phyloP scores from a whole-genome alignment of 2,329 filamentous ascomycete species.

The Pseudodiploospora longispora region DNA sequence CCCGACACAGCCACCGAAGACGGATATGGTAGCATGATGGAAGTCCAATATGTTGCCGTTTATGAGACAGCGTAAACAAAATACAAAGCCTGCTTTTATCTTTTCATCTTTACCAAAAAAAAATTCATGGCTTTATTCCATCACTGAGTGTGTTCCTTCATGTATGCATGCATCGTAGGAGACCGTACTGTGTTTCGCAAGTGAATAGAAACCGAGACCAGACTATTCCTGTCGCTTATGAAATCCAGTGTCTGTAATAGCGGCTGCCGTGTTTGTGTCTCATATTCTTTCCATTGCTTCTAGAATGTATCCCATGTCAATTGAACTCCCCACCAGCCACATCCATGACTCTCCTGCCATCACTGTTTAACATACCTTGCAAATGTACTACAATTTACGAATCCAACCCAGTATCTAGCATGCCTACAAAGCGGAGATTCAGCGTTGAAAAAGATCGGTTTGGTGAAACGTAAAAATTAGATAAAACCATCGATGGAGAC shows the following conservation, averaged over 20 bases:
- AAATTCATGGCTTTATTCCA: not conserved
- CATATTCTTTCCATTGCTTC: too few relatives aligned
- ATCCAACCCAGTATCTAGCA: constrained; percentile 5
- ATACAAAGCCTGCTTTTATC: not conserved
- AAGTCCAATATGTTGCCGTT: constrained; percentile 32
- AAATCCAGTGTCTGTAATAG: too few relatives aligned
- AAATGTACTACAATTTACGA: not conserved
- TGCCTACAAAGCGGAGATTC: not conserved
- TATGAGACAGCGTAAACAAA: constrained; percentile 20
- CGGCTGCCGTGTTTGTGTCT: too few relatives aligned
- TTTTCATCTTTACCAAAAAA: not conserved
- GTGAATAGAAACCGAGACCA: too few relatives aligned
- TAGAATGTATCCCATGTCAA: too few relatives aligned
- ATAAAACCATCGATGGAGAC: not conserved
- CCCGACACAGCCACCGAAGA: constrained; percentile 24
- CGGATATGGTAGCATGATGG: constrained; percentile 34
- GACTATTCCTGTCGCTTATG: too few relatives aligned
- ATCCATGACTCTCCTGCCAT: not conserved
- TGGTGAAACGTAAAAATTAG: not conserved
- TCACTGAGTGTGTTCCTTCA: not conserved
- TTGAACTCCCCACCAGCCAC: not conserved
- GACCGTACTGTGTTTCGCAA: too few relatives aligned
- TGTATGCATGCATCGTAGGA: too few relatives aligned
- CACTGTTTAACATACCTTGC: not conserved
- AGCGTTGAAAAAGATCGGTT: not conserved